Evolutionary conservation across 2,329 filamentous ascomycete species (phyloP).

Genomic region (Pezicula rhizophila): DNA sequence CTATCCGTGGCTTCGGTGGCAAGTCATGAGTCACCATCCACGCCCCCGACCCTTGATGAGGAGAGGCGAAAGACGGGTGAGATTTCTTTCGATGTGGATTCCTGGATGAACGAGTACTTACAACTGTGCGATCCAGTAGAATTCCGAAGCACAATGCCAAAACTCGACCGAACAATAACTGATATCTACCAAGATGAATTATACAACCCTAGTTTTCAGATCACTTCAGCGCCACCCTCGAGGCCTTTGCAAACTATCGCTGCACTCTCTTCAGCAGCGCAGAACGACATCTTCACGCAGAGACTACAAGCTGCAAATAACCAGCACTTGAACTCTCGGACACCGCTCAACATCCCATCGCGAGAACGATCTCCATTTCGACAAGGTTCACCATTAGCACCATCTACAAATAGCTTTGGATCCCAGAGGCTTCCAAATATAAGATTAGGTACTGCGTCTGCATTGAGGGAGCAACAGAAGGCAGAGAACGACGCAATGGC

Average conservation of each 20-base stretch:
- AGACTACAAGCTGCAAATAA: conserved; percentile 74
- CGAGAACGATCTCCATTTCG: conserved; percentile 79
- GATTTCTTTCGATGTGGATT: conserved; percentile 27
- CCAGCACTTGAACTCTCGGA: conserved; percentile 55
- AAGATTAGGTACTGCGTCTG: conserved; percentile 48
- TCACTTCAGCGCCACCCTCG: conserved; percentile 49
- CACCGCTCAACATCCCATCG: conserved; percentile 35
- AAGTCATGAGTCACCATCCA: conserved; percentile 56
- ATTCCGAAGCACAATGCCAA: conserved; percentile 59
- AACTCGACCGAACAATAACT: conserved; percentile 79
- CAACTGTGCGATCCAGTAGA: conserved; percentile 38
- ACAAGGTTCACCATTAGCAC: conserved; percentile 58
- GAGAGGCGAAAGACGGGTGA: conserved; percentile 52
- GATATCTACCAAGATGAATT: conserved; percentile 81
- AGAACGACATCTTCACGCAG: conserved; percentile 63
- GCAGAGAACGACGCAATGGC: conserved; percentile 49
- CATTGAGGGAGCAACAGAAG: conserved; percentile 55
- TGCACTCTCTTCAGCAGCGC: conserved; percentile 40
- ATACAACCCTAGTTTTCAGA: conserved; percentile 64
- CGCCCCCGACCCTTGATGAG: conserved; percentile 44
- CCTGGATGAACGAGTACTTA: conserved; percentile 63
- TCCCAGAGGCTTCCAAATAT: conserved; percentile 24
- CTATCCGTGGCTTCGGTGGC: conserved; percentile 52
- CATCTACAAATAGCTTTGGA: conserved; percentile 31
- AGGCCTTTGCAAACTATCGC: conserved; percentile 32